Percentiles rank a stretch among this genome's conserved stretches.
phyloP scores from a whole-genome alignment of 2,329 filamentous ascomycete species.

The Colletotrichum scovillei region DNA sequence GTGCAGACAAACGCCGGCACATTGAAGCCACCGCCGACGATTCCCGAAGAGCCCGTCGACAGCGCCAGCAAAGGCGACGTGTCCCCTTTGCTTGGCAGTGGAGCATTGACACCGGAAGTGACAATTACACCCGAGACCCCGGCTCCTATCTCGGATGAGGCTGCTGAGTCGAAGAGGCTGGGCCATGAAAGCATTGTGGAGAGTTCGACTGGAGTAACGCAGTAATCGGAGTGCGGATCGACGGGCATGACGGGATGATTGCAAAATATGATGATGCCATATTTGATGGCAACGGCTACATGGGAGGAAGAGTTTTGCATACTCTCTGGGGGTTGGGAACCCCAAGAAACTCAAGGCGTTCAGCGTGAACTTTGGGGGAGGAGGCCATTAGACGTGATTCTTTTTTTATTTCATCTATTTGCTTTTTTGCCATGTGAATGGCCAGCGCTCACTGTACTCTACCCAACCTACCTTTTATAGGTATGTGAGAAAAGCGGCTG shows the following conservation, averaged over 20 bases:
- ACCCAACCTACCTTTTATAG: background rate
- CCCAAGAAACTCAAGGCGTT: constrained; percentile 27
- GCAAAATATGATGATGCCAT: background rate
- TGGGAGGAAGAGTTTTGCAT: constrained; percentile 26
- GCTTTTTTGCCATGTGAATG: constrained; percentile 18
- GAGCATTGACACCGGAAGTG: constrained; percentile 52
- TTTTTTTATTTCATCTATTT: background rate
- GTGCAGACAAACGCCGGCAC: constrained; percentile 36
- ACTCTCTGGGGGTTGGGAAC: constrained; percentile 26
- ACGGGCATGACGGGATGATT: background rate
- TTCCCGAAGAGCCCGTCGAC: constrained; percentile 44
- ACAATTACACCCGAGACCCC: constrained; percentile 64
- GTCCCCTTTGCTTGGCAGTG: constrained; percentile 31
- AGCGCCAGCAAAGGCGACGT: constrained; percentile 19
- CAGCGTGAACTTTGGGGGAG: constrained; percentile 17
- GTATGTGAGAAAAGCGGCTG: constrained; percentile 1
- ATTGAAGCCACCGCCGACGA: constrained; percentile 24
- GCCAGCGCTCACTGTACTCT: constrained; percentile 25
- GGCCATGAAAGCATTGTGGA: constrained; percentile 52
- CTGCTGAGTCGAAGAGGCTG: constrained; percentile 56
- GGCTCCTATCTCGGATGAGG: constrained; percentile 45
- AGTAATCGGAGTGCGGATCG: constrained; percentile 39
- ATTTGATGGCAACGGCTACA: background rate
- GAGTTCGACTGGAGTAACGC: constrained; percentile 46
- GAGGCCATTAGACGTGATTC: constrained; percentile 24